A percentile compares a stretch with the other conserved stretches of the same genome.
Conservation (phyloP, 371 early-diverging fungal genomes). For the Funneliformis caledonium region DNA sequence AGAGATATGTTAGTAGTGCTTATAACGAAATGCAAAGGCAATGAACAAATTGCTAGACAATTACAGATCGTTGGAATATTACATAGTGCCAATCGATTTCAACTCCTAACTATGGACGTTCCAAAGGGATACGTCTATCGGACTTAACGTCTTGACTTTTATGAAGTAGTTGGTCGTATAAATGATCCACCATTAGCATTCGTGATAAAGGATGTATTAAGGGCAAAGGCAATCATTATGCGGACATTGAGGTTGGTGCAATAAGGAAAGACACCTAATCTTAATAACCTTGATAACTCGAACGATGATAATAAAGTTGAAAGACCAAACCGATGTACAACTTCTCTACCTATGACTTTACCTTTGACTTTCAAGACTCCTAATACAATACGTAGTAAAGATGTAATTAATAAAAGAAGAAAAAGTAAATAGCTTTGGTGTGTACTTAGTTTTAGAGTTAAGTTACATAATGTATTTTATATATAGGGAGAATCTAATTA, state of each 20-base stretch:
- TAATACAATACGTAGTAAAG: not conserved
- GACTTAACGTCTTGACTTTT: not conserved
- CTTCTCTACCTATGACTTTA: not conserved
- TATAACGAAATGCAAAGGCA: not conserved
- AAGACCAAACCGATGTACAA: constrained; percentile 6
- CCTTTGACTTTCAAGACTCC: not conserved
- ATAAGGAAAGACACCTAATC: not conserved
- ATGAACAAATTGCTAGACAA: constrained; percentile 24
- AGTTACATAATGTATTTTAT: not conserved
- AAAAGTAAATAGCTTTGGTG: not conserved
- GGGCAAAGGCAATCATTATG: not conserved
- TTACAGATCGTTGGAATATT: constrained; percentile 26
- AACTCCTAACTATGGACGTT: not conserved
- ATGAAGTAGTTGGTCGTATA: constrained; percentile 1
- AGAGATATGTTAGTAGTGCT: constrained; percentile 18
- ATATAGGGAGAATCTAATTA: not conserved
- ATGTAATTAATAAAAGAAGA: constrained; percentile 10
- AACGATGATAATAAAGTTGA: not conserved
- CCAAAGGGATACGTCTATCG: not conserved
- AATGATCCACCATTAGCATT: constrained; percentile 1
- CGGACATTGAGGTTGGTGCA: not conserved
- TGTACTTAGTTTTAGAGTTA: not conserved
- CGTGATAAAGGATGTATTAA: constrained; percentile 13
- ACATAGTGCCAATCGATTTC: constrained; percentile 13
- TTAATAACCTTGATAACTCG: constrained; percentile 1